Base-by-base conservation (phyloP, 352 stramenopile genomes). In the Phytophthora uliginosa region DNA sequence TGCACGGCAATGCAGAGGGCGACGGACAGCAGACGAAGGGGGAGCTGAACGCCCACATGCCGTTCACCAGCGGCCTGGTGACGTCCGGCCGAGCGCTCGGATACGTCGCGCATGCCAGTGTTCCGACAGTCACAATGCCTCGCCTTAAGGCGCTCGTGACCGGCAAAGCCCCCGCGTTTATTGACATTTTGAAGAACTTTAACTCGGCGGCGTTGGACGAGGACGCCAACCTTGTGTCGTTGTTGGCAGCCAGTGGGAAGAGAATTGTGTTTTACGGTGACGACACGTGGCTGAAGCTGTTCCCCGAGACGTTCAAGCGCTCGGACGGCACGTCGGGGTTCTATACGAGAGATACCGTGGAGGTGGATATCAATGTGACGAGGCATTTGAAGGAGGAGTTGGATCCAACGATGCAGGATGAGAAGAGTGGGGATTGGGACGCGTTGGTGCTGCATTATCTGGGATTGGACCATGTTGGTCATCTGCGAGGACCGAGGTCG, bases 101-200 rank as follows among this genome's bases (percentile, higher is more conserved):
- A 5, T 97, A 92, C 69, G 77, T 97, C 8, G 88, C 82, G 12
- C 80, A 95, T 59, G 91, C 91, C 13, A 94, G 86, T 66, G 82
- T 95, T 6, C 91, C 91, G 7, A 97, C 91, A 4, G 91, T 97
- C 56, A 97, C 91, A 24, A 97, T 97, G 91, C 91, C 91, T 48
- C 81, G 91, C 1, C 78, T 97, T 2, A 97, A 97, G 67, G 91
- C 91, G 24, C 79, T 97, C 40, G 77, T 95, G 51, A 96, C 91
- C 9, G 91, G 91, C 26, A 94, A 93, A 68, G 73, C 91, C 18
- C 91, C 91, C 0, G 86, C 88, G 7, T 97, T 97, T 81, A 96
- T 97, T 67, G 91, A 97, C 67, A 92, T 97, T 54, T 72, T 97
- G 38, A 96, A 96, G 73, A 97, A 97, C 61, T 96, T 97, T 61